Evolutionary conservation across 192 early-diverging fungal genomes (phyloP), one percentile per base, ranked within the genome.

Genomic region (Chytriomyces hyalinus): DNA sequence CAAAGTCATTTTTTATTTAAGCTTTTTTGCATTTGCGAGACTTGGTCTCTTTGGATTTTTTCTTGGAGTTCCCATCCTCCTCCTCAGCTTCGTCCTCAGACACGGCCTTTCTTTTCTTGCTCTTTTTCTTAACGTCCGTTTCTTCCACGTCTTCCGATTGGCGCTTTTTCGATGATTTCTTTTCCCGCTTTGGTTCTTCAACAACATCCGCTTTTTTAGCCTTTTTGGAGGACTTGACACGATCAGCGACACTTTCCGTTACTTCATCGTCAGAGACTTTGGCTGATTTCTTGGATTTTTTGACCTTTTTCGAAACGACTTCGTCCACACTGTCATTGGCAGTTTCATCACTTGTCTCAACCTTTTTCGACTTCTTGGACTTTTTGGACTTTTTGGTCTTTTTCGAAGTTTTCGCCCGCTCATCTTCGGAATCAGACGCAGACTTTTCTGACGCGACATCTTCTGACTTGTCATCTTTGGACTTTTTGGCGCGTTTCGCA

Each of bases 1-100:
- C 36, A 36, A 36, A 36, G 36, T 36, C 36, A 36, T 36, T 1
- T 36, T 36, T 36, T 36, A 36, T 36, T 36, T 36, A 36, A 36
- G 36, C 36, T 36, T 36, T 36, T 36, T 36, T 36, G 36, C 36
- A 36, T 36, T 36, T 36, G 36, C 36, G 36, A 36, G 36, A 36
- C n/a, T 49, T 47, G 67, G 45, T 17, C 6, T 71, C 44, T 51
- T 71, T 51, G 20, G 8, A 15, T 22, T 57, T 51, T 28, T 71
- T 71, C n/a, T 20, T 22, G 28, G 61, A 62, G 45, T 62, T 50
- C 70, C 59, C 59, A 22, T 71, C 70, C 49, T 28, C 50, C 6
- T 28, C 53, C 9, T 13, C 48, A 9, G 15, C 70, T 26, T 28
- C 28, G 3, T 71, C 70, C 26, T 22, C 62, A 17, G 62, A 15